Base-by-base conservation (phyloP, 345 rosid species). In the Rhizophora apiculata region DNA sequence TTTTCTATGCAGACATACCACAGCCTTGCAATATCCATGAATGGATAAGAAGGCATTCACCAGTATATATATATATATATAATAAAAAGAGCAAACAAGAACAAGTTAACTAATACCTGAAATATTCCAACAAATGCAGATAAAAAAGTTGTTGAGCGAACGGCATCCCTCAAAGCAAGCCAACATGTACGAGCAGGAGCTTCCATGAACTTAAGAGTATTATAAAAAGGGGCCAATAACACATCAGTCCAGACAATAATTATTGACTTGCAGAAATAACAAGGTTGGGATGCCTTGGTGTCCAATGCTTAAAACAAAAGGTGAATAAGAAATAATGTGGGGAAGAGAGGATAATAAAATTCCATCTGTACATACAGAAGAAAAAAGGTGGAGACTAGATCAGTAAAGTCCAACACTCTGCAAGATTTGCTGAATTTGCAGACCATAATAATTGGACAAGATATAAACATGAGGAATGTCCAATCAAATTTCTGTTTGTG, bases 121-220 rank as follows among this genome's bases (percentile, higher is more conserved):
- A 96, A 96, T 64, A 96, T 82, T 67, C 97, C 99, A 76, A 92
- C 99, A 85, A 96, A 96, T 58, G 97, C 98, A 72, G 98, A 96
- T 81, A 96, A 84, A 84, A 96, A 96, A 13, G 96, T 58, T 2
- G 99, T 96, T 5, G 99, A 96, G 70, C 88, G 90, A 76, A 90
- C 95, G 66, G 99, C 85, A 72, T 85, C 98, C 82, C 87, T 88
- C 54, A 90, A 68, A 69, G 98, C 98, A 72, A 77, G 74, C 97
- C 97, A 96, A 58, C 87, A 86, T 72, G 93, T 91, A 16, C 86
- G 87, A 73, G 82, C 90, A 76, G 97, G 99, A 39, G 98, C 76
- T 63, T 88, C 93, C 98, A 85, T 80, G 76, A 96, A 96, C 99
- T 79, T 32, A 75, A 68, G 65, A 20, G 48, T 16, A 43, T 43